A percentile compares a stretch with the other conserved stretches of the same genome.
Conservation (phyloP, 176 grass and related monocot genomes). For the Poa pratensis region DNA sequence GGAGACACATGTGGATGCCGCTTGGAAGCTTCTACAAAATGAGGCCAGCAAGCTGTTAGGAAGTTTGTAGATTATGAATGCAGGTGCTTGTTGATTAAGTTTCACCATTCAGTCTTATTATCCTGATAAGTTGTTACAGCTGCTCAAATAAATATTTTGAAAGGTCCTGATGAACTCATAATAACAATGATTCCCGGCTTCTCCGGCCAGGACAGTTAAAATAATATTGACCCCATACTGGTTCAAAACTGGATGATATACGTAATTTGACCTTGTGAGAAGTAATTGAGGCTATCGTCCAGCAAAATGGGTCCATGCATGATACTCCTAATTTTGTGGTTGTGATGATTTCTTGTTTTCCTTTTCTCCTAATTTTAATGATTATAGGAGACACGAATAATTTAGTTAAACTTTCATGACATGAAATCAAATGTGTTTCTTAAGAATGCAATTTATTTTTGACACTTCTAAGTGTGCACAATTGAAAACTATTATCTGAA, state of each 20-base stretch:
- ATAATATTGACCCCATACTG: neutral
- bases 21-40: constrained; percentile 72
- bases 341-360: too few species aligned
- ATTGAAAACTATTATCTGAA: too few species aligned
- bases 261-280: neutral
- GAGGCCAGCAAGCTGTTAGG: constrained; percentile 48
- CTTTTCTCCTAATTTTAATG: too few species aligned
- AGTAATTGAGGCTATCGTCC: too few species aligned
- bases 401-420: too few species aligned
- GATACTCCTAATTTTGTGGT: too few species aligned
- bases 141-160: neutral
- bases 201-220: neutral
- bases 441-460: too few species aligned
- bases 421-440: too few species aligned
- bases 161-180: neutral
- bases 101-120: neutral
- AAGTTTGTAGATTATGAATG: constrained; percentile 22
- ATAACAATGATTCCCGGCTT: neutral
- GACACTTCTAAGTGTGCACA: too few species aligned
- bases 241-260: neutral
- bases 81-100: neutral
- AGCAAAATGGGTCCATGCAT: too few species aligned
- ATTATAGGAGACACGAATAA: too few species aligned
- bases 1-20: constrained; percentile 51
- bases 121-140: neutral